These are phyloP conservation scores for Erodium chrysanthum DNA, from an alignment of 441 rosid genomes.

Conservation along the genomic window DNA sequence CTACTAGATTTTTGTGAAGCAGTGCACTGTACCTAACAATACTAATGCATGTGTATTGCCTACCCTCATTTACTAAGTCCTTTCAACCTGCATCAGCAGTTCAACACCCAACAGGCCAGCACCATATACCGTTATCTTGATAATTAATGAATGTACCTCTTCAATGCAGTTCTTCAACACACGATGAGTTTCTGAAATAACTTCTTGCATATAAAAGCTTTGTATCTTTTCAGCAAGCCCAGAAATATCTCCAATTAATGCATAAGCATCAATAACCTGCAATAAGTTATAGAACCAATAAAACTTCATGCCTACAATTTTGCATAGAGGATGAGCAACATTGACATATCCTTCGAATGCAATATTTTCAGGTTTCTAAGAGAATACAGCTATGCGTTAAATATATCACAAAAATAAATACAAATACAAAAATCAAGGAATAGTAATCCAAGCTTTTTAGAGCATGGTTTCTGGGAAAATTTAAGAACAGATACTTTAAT, in stretches of 20 bases:
- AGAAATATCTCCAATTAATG: conserved; percentile 88
- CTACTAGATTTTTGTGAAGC: neutral
- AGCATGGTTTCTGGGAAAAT: neutral
- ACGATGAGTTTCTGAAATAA: conserved; percentile 78
- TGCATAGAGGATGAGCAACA: conserved; percentile 11
- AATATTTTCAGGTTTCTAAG: conserved; percentile 11
- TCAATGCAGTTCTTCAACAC: conserved; percentile 60
- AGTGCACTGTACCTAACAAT: neutral
- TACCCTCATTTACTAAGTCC: neutral
- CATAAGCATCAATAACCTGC: conserved; percentile 96
- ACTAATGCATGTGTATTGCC: neutral
- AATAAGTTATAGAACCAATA: conserved; percentile 18
- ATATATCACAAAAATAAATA: neutral
- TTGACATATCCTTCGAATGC: neutral
- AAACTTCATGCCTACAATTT: conserved; percentile 10
- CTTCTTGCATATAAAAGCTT: conserved; percentile 97
- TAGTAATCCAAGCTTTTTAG: neutral
- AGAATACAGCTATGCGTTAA: neutral
- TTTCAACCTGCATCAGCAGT: neutral
- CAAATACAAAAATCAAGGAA: neutral
- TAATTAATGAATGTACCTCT: conserved; percentile 49
- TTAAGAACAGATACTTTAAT: neutral
- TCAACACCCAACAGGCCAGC: conserved; percentile 2
- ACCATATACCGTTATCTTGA: neutral
- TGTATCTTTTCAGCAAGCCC: conserved; percentile 98